Conservation (phyloP, 2,329 filamentous ascomycete species). For the Pleoardoris graminearum region DNA sequence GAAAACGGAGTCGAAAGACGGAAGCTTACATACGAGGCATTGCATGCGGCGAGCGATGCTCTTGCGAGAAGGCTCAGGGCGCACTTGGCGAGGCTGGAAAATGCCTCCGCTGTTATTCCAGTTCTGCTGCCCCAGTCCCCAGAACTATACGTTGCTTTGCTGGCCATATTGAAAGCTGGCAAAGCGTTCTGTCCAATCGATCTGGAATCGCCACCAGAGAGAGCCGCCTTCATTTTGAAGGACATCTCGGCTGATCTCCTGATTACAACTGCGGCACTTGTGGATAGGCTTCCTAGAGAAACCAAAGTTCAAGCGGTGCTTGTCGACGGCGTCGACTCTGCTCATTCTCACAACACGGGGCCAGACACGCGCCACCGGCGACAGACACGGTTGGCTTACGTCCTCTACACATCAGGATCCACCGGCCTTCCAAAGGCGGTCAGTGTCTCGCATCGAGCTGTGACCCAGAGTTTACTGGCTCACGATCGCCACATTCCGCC, state of each 20-base stretch:
- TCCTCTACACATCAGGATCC: conserved; percentile 92
- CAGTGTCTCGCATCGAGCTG: conserved; percentile 76
- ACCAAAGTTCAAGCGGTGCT: conserved; percentile 46
- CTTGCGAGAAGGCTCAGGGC: conserved; percentile 53
- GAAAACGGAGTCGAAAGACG: conserved; percentile 51
- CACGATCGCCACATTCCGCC: conserved; percentile 76
- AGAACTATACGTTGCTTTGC: conserved; percentile 73
- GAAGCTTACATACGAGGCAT: conserved; percentile 62
- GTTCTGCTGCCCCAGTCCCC: conserved; percentile 77
- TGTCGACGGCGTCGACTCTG: conserved; percentile 45
- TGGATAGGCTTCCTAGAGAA: conserved; percentile 42
- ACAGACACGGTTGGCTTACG: conserved; percentile 67
- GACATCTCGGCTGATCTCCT: conserved; percentile 74
- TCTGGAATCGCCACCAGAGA: conserved; percentile 74
- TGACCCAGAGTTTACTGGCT: conserved; percentile 78
- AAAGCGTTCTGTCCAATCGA: conserved; percentile 85
- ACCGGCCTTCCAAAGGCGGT: conserved; percentile 91
- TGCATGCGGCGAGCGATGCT: conserved; percentile 62
- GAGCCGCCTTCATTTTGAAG: conserved; percentile 77
- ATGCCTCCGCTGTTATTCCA: conserved; percentile 62
- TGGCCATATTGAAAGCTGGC: conserved; percentile 79
- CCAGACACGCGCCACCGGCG: background rate
- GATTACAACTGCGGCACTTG: conserved; percentile 62
- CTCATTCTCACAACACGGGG: conserved; percentile 30
- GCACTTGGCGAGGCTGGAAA: conserved; percentile 30